Base-by-base conservation (phyloP, 208 protist species). In the Leishmania lainsoni region DNA sequence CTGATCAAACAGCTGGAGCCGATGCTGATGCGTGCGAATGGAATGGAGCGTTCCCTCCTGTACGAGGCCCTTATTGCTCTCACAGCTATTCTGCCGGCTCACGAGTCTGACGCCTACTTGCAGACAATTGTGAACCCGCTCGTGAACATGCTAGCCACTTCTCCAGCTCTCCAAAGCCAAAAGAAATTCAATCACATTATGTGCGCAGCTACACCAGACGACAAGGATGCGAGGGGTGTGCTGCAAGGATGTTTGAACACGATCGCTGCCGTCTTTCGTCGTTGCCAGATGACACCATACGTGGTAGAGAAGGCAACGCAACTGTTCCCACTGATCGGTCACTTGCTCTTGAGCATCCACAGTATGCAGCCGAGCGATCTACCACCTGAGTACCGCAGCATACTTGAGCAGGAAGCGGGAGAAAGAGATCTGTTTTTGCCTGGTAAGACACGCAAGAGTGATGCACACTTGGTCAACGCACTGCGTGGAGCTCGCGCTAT, bases 51-150 rank as follows among this genome's bases (percentile, higher is more conserved):
- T 26, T 79, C 87, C 14, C 77, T 96, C 16, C 76, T 97, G 26
- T 95, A 95, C 80, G 94, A 97, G 82, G 84, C 91, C 5, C 66
- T 93, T n/a, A 86, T 90, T 9, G 86, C 80, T 1, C 86, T 97
- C 51, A 90, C 89, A 10, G 78, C 75, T 22, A 72, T 83, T 39
- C 84, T 94, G 32, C 86, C 87, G 10, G 61, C 83, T 8, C 77
- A 74, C 10, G 91, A 92, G 54, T 87, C 83, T 2, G 86, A 92
- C 39, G 75, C 54, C 20, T 89, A 93, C 68, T 80, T 96, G 17
- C 87, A 89, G 20, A 86, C 80, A 14, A 79, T 96, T 22, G 72
- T 97, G 39, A 80, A 91, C 48, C 94, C 94, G 2, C 84, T 97
- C 26, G 80, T 89, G 32, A 75, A 49, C 45, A 82, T 96, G 42